phyloP scores from a whole-genome alignment of 1,139 yeast species.

The Candida tunisiensis region DNA sequence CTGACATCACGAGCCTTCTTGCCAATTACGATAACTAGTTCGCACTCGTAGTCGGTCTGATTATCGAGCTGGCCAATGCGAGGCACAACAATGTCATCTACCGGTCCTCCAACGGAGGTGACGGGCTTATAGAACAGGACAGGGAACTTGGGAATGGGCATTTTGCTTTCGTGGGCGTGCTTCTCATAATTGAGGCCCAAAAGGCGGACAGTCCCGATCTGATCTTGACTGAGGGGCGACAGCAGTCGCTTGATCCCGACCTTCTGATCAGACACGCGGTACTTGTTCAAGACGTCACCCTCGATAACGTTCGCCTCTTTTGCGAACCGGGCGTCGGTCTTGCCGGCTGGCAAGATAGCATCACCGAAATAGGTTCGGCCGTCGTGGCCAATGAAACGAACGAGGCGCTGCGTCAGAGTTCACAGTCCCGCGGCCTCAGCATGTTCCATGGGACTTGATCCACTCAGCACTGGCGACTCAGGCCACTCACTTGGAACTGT shows the following conservation, averaged over 20 bases:
- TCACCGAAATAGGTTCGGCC: conserved; percentile 27
- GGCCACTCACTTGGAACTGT: too few relatives aligned
- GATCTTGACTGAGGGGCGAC: conserved; percentile 23
- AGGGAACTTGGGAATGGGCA: conserved; percentile 26
- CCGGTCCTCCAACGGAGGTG: conserved; percentile 24
- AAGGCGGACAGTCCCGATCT: conserved; percentile 23
- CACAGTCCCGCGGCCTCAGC: too few relatives aligned
- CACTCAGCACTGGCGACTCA: too few relatives aligned
- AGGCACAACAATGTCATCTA: conserved; percentile 26
- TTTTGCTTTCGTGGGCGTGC: conserved; percentile 13
- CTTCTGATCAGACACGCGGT: conserved; percentile 20
- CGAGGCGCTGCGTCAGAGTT: conserved; percentile 14
- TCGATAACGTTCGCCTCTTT: conserved; percentile 21
- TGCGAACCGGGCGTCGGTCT: conserved; percentile 17
- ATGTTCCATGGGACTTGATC: too few relatives aligned
- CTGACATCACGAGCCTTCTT: conserved; percentile 27
- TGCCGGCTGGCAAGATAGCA: conserved; percentile 20
- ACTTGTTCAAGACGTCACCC: conserved; percentile 27
- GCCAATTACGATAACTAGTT: conserved; percentile 37
- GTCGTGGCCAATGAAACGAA: conserved; percentile 25
- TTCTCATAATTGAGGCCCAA: conserved; percentile 19
- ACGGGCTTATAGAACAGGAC: conserved; percentile 31
- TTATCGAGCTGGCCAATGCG: conserved; percentile 24
- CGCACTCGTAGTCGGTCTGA: conserved; percentile 36
- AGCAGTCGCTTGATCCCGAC: conserved; percentile 18